Percentiles rank a stretch among this genome's conserved stretches.
phyloP scores from a whole-genome alignment of 1,284 basidiomycete species.

The Trametes sp. region DNA sequence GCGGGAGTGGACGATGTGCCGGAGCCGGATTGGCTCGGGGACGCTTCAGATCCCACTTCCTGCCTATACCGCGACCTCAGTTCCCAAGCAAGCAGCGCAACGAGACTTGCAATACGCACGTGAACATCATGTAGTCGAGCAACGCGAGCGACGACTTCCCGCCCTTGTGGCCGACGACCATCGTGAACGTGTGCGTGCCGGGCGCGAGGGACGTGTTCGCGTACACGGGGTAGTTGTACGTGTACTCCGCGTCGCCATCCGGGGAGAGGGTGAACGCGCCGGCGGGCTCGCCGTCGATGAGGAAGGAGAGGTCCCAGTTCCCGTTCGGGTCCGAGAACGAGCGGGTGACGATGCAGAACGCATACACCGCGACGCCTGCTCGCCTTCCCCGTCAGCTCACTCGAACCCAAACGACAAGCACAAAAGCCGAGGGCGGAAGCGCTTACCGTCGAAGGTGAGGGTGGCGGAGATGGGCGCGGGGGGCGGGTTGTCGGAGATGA shows the following conservation, averaged over 20 bases:
- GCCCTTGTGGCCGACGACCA: conserved; percentile 28
- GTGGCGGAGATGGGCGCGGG: conserved; percentile 30
- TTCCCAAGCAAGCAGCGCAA: too few relatives aligned
- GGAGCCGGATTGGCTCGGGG: too few relatives aligned
- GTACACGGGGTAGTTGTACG: conserved; percentile 45
- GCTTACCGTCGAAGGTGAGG: conserved; percentile 37
- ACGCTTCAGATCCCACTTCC: too few relatives aligned
- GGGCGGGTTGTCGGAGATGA: conserved; percentile 29
- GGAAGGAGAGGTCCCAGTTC: conserved; percentile 46
- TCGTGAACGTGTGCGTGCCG: conserved; percentile 29
- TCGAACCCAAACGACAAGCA: neutral
- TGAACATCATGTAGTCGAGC: conserved; percentile 33
- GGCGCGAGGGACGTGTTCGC: conserved; percentile 29
- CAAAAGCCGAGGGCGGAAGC: too few relatives aligned
- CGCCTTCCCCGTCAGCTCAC: neutral
- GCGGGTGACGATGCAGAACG: conserved; percentile 41
- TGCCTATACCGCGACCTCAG: too few relatives aligned
- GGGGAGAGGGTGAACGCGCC: conserved; percentile 39
- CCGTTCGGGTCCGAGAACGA: conserved; percentile 34
- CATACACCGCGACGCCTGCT: conserved; percentile 41
- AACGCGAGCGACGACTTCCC: conserved; percentile 26
- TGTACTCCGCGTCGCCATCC: conserved; percentile 34
- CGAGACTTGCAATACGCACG: conserved; percentile 19
- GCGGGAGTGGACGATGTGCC: too few relatives aligned
- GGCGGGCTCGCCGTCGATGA: conserved; percentile 40